phyloP scores from a whole-genome alignment of 768 basidiomycete species.

The Hericium alpestre region DNA sequence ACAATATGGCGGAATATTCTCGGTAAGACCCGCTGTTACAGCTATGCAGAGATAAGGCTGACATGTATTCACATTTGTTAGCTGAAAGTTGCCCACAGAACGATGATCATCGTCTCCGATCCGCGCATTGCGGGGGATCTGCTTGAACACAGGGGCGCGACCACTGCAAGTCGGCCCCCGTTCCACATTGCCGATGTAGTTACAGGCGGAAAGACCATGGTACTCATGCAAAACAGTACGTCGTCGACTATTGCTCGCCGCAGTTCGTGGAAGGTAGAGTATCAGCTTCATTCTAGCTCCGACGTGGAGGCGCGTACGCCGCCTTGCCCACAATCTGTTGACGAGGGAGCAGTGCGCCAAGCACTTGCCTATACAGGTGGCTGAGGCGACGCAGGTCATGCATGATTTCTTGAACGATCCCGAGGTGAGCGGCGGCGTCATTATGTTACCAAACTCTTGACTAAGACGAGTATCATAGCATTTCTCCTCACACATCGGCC shows the following conservation, averaged over 20 bases:
- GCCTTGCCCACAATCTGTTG: neutral
- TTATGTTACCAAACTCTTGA: neutral
- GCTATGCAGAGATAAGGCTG: neutral
- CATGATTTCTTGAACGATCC: slow-evolving; percentile 19
- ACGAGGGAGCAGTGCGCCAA: neutral
- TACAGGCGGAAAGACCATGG: neutral
- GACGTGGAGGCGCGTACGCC: neutral
- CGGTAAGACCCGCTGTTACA: neutral
- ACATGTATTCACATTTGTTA: neutral
- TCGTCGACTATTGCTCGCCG: neutral
- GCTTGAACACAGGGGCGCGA: neutral
- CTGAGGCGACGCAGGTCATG: slow-evolving; percentile 21
- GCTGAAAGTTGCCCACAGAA: neutral
- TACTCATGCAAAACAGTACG: neutral
- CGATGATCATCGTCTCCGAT: neutral
- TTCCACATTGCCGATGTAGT: neutral
- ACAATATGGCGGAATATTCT: neutral
- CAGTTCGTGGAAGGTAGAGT: neutral
- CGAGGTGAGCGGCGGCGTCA: slow-evolving; percentile 8
- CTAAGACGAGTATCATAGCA: neutral
- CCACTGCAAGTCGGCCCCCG: neutral
- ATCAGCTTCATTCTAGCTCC: neutral
- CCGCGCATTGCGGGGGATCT: neutral
- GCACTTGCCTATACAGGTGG: slow-evolving; percentile 9
- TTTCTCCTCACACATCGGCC: neutral